phyloP scores from a whole-genome alignment of 2,329 filamentous ascomycete genomes.

The Rhynchosporium agropyri region DNA sequence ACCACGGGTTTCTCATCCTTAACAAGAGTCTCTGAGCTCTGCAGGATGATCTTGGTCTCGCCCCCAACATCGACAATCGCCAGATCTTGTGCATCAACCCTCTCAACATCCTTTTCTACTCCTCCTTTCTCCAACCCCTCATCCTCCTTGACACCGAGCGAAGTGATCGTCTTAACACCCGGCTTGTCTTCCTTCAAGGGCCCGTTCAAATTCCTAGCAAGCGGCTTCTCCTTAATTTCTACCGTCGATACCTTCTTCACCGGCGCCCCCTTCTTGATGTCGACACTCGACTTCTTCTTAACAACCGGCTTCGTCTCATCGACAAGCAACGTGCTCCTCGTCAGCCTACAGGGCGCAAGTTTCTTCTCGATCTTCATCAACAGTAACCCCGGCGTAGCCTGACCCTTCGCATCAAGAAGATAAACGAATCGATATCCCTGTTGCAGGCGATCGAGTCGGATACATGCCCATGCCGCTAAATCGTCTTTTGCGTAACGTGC shows the following conservation, averaged over 20 bases:
- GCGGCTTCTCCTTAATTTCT: neutral
- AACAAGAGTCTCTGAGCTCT: neutral
- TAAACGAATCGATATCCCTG: constrained; percentile 78
- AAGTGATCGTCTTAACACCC: neutral
- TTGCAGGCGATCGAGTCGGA: constrained; percentile 78
- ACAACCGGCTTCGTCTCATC: neutral
- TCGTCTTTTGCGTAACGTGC: constrained; percentile 79
- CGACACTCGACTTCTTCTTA: neutral
- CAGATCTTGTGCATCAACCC: neutral
- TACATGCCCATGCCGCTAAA: constrained; percentile 85
- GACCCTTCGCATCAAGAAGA: constrained; percentile 70
- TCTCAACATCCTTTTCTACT: neutral
- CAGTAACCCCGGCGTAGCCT: constrained; percentile 66
- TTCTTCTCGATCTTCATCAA: constrained; percentile 73
- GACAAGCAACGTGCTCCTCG: constrained; percentile 3
- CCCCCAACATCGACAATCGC: neutral
- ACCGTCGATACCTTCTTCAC: constrained; percentile 3
- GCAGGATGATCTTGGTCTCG: neutral
- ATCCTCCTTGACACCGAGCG: too few relatives aligned
- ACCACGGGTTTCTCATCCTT: neutral
- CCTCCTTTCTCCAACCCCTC: neutral
- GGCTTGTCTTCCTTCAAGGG: neutral
- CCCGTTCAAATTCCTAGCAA: neutral
- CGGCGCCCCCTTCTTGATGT: neutral
- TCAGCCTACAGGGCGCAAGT: constrained; percentile 13